A percentile compares a stretch with the other conserved stretches of the same genome.
Conservation (phyloP, 345 rosid genomes). For the Lumnitzera racemosa region DNA sequence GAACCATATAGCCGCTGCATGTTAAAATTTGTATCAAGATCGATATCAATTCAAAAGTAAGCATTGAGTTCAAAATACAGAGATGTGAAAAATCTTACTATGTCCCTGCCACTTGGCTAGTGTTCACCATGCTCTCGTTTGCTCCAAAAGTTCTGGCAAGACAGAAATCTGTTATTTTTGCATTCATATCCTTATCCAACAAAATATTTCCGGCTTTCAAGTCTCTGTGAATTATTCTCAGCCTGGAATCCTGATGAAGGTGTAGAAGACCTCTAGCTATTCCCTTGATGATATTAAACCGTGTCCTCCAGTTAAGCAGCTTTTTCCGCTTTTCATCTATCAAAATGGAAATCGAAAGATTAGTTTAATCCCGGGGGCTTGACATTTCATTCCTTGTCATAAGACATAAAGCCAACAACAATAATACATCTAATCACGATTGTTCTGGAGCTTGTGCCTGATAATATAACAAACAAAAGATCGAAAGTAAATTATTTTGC, state of each 20-base stretch:
- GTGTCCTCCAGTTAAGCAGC: conserved; percentile 24
- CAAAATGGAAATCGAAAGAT: not conserved
- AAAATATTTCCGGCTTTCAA: conserved; percentile 21
- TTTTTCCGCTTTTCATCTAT: not conserved
- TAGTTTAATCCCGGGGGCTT: not conserved
- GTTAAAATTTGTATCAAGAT: not conserved
- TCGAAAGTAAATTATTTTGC: no score
- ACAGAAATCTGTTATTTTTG: conserved; percentile 33
- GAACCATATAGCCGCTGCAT: conserved; percentile 27
- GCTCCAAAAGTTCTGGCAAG: conserved; percentile 28
- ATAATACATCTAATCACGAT: no score
- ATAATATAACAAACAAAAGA: no score
- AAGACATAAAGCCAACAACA: no score
- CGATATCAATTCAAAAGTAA: not conserved
- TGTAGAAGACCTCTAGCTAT: conserved; percentile 35
- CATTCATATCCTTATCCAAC: conserved; percentile 18
- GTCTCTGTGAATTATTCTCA: conserved; percentile 25
- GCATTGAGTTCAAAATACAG: no score
- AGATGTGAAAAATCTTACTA: not conserved
- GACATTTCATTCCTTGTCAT: no score
- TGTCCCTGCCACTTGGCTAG: not conserved
- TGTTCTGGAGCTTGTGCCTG: no score
- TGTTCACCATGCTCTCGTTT: conserved; percentile 13
- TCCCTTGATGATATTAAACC: conserved; percentile 25
- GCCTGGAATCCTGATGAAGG: conserved; percentile 35